Base-by-base conservation (phyloP, 1,284 basidiomycete species). In the Lentinula novae-zelandiae region DNA sequence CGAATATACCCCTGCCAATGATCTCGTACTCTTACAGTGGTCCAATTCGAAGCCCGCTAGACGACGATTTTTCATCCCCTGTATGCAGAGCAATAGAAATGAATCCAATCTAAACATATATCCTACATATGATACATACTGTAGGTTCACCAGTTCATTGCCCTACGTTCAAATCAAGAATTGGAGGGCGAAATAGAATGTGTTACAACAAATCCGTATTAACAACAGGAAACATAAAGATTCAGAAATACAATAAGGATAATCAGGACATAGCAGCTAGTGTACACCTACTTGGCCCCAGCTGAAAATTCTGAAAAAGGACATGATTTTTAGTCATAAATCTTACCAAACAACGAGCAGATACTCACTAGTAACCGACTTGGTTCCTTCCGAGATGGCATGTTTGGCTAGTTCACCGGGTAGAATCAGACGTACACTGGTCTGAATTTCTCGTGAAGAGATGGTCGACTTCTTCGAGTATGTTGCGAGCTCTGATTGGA, bases 391-490 rank as follows among this genome's bases (percentile, higher is more conserved):
- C 40, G 83, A 85, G 67, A 87, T 87, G 57, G 85, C 84, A 68
- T 86, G 85, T 76, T 88, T 87, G 61, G 85, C 84, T 22, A 87
- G 78, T 72, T 89, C 88, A 73, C 87, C 88, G 65, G 90, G 91
- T 15, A 93, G 84, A 73, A 93, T 92, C 50, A 93, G 82, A 64
- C 90, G 87, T 61, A 92, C 89, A 36, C 89, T 82, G 15, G 90
- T 93, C 73, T 93, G 90, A 70, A 93, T 93, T 74, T 93, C 90
- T 64, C 91, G 88, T 52, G 90, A 92, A 58, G 90, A 92, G 78
- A 93, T 93, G 61, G 91, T 93, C 27, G 89, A 90, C 76, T 91
- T 90, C 82, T 92, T 91, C 67, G 89, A 92, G 82, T 93, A 92
- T 1, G 85, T 82, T 39, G 90, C 90, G 68, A 93, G 85, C 78